Conservation (phyloP, 306 rosid species). For the Casuarina glauca region DNA sequence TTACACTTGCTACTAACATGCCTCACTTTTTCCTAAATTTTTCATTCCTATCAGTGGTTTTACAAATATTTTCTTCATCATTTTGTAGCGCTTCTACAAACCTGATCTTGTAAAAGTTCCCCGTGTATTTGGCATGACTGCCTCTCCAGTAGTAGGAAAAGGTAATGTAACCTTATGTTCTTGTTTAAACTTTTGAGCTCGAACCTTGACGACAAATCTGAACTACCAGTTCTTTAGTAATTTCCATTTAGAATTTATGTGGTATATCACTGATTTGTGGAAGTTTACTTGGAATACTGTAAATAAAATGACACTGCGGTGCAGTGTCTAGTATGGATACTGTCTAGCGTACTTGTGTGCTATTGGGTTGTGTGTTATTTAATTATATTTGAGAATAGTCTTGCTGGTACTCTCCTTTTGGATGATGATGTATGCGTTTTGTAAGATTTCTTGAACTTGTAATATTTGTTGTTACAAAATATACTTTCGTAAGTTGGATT, state of each 20-base stretch:
- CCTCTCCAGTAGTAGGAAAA: slow-evolving; percentile 96
- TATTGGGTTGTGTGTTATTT: background rate
- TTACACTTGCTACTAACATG: slow-evolving; percentile 19
- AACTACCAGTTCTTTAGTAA: slow-evolving; percentile 6
- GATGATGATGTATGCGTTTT: background rate
- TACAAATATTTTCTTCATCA: slow-evolving; percentile 21
- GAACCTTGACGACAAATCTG: slow-evolving; percentile 3
- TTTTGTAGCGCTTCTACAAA: slow-evolving; percentile 58
- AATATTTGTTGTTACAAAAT: background rate
- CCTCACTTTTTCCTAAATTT: slow-evolving; percentile 14
- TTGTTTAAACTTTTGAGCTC: slow-evolving; percentile 16
- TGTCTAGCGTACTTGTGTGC: background rate
- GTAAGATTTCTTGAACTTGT: background rate
- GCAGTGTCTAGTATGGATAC: background rate
- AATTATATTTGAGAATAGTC: background rate
- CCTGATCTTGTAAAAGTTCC: slow-evolving; percentile 51
- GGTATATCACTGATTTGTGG: background rate
- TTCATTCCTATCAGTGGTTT: slow-evolving; percentile 14
- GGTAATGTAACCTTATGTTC: slow-evolving; percentile 39
- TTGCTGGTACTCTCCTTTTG: background rate
- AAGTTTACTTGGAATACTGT: background rate
- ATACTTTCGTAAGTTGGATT: background rate
- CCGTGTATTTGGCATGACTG: slow-evolving; percentile 98
- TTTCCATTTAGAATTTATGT: slow-evolving; percentile 8
- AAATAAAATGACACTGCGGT: background rate